Conservation (phyloP, 208 protist genomes). For the Acanthamoeba sp. region DNA sequence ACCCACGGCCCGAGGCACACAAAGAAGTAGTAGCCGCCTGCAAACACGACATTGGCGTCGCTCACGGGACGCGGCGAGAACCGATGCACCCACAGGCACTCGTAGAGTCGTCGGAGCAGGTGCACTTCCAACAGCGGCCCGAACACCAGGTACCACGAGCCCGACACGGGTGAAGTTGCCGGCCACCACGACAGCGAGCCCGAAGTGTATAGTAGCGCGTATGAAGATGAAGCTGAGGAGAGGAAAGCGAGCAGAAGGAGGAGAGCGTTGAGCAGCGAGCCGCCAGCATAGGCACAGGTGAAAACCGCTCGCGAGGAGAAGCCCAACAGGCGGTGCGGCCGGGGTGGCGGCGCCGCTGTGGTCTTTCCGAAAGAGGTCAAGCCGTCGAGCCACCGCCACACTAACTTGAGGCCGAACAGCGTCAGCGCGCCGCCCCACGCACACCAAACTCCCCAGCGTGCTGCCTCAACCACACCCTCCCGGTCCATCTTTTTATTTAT, state of each 20-base stretch:
- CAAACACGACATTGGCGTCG: conserved; percentile 13
- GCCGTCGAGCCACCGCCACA: not conserved
- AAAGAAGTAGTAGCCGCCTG: conserved; percentile 22
- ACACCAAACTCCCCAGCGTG: not conserved
- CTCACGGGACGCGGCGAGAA: conserved; percentile 9
- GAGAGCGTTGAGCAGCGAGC: not conserved
- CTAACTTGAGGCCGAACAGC: not conserved
- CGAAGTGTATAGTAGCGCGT: too few relatives aligned
- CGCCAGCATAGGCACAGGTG: conserved; percentile 4
- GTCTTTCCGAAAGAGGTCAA: not conserved
- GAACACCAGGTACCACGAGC: not conserved
- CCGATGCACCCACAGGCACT: not conserved
- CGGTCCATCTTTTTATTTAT: too few relatives aligned
- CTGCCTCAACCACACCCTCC: not conserved
- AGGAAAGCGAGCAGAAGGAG: not conserved
- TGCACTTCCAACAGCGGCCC: not conserved
- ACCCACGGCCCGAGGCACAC: conserved; percentile 20
- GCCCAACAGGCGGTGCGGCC: not conserved
- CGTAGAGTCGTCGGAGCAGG: conserved; percentile 16
- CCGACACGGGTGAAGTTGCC: too few relatives aligned
- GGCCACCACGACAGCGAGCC: not conserved
- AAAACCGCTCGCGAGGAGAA: not conserved
- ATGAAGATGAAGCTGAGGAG: not conserved
- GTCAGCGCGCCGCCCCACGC: conserved; percentile 16
- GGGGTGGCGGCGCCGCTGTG: not conserved